Percentiles rank a stretch among this genome's conserved stretches.
Conservation (phyloP, 805 yeast species). For the Starmerella vitae region DNA sequence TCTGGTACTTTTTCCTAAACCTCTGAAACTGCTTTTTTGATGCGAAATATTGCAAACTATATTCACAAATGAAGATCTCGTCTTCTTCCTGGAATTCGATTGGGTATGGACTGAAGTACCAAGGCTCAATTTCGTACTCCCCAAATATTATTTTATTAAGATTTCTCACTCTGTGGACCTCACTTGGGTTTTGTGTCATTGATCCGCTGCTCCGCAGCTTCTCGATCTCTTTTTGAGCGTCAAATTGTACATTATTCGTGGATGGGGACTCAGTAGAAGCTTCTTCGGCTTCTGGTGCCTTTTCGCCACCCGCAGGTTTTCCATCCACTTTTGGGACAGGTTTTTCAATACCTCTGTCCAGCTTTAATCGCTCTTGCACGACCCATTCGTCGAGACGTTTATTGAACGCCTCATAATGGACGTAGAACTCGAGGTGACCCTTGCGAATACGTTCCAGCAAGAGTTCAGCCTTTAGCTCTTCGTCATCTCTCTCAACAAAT, state of each 20-base stretch:
- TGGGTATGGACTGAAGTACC: constrained; percentile 98
- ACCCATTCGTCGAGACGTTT: constrained; percentile 97
- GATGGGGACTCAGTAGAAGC: constrained; percentile 51
- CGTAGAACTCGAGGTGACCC: constrained; percentile 70
- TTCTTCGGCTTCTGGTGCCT: constrained; percentile 16
- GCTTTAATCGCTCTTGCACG: constrained; percentile 53
- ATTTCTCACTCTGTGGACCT: constrained; percentile 83
- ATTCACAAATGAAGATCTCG: constrained; percentile 79
- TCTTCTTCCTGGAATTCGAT: constrained; percentile 88
- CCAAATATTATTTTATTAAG: constrained; percentile 70
- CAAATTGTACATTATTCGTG: constrained; percentile 73
- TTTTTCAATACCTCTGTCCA: constrained; percentile 50
- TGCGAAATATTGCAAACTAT: constrained; percentile 76
- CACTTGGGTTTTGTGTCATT: constrained; percentile 81
- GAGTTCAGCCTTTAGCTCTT: constrained; percentile 70
- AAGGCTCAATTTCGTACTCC: constrained; percentile 84
- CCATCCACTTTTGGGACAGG: constrained; percentile 36
- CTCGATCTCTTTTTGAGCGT: constrained; percentile 84
- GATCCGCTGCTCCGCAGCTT: constrained; percentile 90
- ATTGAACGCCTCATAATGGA: constrained; percentile 88
- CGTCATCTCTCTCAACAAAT: constrained; percentile 68
- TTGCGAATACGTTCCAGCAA: constrained; percentile 61
- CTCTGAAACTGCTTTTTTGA: constrained; percentile 84
- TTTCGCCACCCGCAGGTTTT: not conserved
- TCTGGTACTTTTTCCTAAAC: constrained; percentile 71